A percentile compares a stretch with the other conserved stretches of the same genome.
Evolutionary conservation across 805 yeast species (phyloP).

Genomic region (Candida orba): DNA sequence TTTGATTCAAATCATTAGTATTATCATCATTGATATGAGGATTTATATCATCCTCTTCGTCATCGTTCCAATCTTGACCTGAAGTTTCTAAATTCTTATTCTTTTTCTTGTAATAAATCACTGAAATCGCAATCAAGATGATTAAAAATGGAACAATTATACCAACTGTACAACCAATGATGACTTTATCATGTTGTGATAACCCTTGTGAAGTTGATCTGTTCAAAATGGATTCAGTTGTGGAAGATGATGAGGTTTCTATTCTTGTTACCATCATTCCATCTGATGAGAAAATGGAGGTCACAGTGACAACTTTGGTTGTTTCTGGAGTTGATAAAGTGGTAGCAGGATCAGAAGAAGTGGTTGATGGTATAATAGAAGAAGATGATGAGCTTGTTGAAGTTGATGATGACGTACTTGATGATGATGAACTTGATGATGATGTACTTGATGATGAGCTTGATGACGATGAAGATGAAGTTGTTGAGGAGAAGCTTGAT

Average conservation of each 20-base stretch:
- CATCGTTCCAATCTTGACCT: conserved; percentile 23
- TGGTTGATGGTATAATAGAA: not conserved
- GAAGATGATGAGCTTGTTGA: conserved; percentile 3
- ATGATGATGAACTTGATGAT: not conserved
- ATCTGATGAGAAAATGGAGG: conserved; percentile 27
- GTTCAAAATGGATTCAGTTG: not conserved
- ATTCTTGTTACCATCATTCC: conserved; percentile 25
- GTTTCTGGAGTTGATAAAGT: conserved; percentile 10
- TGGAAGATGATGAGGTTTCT: conserved; percentile 20
- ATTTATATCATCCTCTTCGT: conserved; percentile 2
- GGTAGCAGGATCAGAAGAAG: conserved; percentile 8
- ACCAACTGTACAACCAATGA: conserved; percentile 67
- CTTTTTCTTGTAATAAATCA: conserved; percentile 14
- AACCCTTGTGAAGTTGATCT: conserved; percentile 29
- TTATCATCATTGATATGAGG: not conserved
- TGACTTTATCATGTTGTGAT: conserved; percentile 42
- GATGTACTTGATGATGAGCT: not conserved
- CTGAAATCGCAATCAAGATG: conserved; percentile 2
- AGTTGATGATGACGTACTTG: conserved; percentile 1
- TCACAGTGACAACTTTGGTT: conserved; percentile 23
- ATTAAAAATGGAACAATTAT: conserved; percentile 54
- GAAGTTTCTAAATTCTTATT: conserved; percentile 16
- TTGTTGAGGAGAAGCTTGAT: conserved; percentile 1
- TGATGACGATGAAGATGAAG: conserved; percentile 3
- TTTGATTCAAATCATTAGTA: not conserved